A percentile compares a stretch with the other conserved stretches of the same genome.
phyloP scores from a whole-genome alignment of 805 yeast species.

The Teunomyces tritomae region DNA sequence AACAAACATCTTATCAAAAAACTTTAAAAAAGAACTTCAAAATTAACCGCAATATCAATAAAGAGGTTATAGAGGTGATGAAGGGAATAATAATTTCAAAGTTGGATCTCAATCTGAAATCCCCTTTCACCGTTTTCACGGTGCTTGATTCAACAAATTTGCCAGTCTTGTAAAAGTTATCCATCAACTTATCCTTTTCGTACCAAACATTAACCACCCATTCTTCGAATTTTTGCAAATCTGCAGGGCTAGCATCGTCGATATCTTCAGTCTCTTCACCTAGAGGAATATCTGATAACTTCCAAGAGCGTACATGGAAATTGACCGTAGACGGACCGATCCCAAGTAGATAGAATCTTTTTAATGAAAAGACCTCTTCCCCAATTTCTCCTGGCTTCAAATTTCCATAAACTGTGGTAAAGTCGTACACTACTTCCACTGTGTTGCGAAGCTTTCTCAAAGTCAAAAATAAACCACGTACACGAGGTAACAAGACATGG shows the following conservation, averaged over 20 bases:
- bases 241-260: conserved; percentile 41
- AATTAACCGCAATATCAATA: conserved; percentile 11
- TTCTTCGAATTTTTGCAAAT: conserved; percentile 52
- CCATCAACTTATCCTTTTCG: conserved; percentile 73
- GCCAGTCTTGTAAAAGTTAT: conserved; percentile 56
- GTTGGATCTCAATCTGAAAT: conserved; percentile 22
- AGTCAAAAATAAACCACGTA: conserved; percentile 72
- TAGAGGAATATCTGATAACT: conserved; percentile 61
- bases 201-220: conserved; percentile 80
- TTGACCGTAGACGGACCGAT: conserved; percentile 66
- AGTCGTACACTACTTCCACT: conserved; percentile 66
- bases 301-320: conserved; percentile 60
- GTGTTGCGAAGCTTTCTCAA: conserved; percentile 54
- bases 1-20: not conserved
- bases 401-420: conserved; percentile 81
- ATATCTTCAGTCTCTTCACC: conserved; percentile 40
- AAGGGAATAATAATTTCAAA: conserved; percentile 11
- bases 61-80: conserved; percentile 5
- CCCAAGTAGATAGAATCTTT: conserved; percentile 63
- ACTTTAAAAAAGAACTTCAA: conserved; percentile 7
- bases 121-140: conserved; percentile 18
- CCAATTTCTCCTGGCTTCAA: conserved; percentile 63
- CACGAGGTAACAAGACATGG: conserved; percentile 78
- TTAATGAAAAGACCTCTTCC: conserved; percentile 70
- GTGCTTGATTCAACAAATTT: conserved; percentile 33